These are phyloP conservation scores for Salix dunnii DNA, from an alignment of 345 rosid genomes.

Conservation along the genomic window DNA sequence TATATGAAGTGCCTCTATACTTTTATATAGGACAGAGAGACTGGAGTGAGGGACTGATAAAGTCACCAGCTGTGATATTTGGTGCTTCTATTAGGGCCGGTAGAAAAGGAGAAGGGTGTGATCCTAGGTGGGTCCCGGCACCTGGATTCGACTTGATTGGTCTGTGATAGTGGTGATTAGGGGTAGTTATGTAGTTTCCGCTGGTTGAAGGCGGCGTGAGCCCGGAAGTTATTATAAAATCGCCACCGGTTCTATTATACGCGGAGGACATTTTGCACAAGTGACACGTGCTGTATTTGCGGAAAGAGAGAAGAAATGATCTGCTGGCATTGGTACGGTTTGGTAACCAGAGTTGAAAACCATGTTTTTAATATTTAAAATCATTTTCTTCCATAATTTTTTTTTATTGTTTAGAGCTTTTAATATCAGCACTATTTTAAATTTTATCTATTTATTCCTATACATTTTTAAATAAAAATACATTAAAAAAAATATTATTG, in stretches of 20 bases:
- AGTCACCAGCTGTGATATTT: constrained; percentile 19
- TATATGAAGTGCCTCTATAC: neutral
- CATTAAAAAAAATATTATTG: too few species aligned
- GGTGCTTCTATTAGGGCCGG: neutral
- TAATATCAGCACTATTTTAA: too few species aligned
- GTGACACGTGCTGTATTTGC: constrained; percentile 8
- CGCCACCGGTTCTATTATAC: neutral
- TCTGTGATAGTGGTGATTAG: constrained; percentile 1
- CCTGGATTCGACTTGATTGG: constrained; percentile 4
- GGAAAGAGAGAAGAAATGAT: constrained; percentile 11
- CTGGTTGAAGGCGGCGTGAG: neutral
- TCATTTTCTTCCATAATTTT: too few species aligned
- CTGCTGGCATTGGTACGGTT: neutral
- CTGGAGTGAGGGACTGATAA: neutral
- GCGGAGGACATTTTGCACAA: constrained; percentile 5
- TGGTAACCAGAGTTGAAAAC: too few species aligned
- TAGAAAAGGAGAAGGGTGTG: neutral
- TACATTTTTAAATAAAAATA: too few species aligned
- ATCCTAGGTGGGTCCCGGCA: neutral
- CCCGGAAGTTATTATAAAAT: neutral
- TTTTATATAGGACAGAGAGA: neutral
- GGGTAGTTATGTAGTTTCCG: neutral
- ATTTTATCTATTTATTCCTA: too few species aligned
- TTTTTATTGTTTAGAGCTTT: too few species aligned
- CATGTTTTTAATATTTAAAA: too few species aligned